These are phyloP conservation scores for Bolboschoenoplectus hybrid DNA, from an alignment of 202 grass and related monocot species.

Conservation along the genomic window DNA sequence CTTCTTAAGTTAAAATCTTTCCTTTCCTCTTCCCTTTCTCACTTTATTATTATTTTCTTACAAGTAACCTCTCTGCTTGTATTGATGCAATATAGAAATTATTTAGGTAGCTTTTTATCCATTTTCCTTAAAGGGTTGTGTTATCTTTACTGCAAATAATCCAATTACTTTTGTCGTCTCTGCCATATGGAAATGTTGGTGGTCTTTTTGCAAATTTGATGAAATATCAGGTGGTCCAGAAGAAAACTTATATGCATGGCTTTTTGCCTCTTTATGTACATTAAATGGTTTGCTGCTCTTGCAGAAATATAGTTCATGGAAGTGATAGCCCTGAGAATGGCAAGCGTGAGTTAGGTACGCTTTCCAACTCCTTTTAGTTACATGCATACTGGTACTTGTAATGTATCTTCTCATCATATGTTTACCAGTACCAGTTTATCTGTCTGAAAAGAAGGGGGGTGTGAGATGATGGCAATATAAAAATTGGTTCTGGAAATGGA, in stretches of 20 bases:
- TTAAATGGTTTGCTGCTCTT: slow-evolving; percentile 37
- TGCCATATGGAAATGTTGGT: background rate
- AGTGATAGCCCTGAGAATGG: slow-evolving; percentile 96
- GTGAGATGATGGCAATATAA: background rate
- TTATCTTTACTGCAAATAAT: background rate
- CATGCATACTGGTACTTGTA: background rate
- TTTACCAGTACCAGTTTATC: background rate
- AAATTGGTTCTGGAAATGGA: background rate
- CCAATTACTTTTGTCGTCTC: background rate
- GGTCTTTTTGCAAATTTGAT: background rate
- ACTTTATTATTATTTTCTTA: slow-evolving; percentile 8
- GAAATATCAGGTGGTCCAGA: background rate
- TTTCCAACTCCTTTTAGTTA: slow-evolving; percentile 19
- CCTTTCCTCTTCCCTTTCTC: background rate
- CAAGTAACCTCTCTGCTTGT: background rate
- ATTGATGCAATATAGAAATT: background rate
- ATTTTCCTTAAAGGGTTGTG: background rate
- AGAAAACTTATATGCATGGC: background rate
- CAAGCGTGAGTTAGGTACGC: slow-evolving; percentile 77
- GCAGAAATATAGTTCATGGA: slow-evolving; percentile 96
- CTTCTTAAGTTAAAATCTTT: slow-evolving; percentile 37
- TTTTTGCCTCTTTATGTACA: background rate
- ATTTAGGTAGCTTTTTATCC: background rate
- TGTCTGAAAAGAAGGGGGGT: background rate
- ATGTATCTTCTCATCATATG: background rate